Evolutionary conservation across 78 protist species (phyloP).

Genomic region (Bigelowiella natans): DNA sequence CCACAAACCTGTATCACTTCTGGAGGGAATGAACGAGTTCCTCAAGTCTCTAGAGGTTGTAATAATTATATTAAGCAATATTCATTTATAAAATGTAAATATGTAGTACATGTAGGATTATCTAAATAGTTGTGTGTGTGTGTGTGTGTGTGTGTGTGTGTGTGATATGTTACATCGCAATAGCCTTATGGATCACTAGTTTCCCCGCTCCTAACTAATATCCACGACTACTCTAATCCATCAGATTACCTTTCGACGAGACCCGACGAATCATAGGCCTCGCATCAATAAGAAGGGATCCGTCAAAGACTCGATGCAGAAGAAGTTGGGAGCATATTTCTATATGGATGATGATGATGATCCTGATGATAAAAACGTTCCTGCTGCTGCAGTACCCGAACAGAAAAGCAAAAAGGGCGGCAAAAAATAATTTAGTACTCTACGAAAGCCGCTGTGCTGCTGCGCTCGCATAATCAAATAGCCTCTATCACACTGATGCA

Average conservation of each 20-base stretch:
- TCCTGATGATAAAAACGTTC: too few species aligned
- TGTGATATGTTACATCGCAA: background rate
- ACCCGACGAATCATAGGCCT: constrained; percentile 78
- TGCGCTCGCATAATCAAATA: too few species aligned
- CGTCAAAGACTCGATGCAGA: constrained; percentile 48
- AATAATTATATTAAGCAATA: too few species aligned
- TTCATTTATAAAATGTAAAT: too few species aligned
- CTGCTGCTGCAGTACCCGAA: too few species aligned
- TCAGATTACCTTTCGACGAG: constrained; percentile 93
- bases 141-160: background rate
- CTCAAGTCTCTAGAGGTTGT: constrained; percentile 63
- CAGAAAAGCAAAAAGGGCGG: too few species aligned
- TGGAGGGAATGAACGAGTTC: constrained; percentile 95
- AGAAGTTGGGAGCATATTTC: background rate
- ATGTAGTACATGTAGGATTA: too few species aligned
- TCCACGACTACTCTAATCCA: background rate
- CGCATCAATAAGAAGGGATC: constrained; percentile 57
- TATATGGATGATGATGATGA: background rate
- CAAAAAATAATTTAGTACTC: too few species aligned
- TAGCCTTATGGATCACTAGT: background rate
- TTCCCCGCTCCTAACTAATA: too few species aligned
- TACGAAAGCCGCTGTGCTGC: too few species aligned
- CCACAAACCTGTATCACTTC: constrained; percentile 60
- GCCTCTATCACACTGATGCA: too few species aligned
- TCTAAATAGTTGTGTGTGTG: background rate